A percentile compares a stretch with the other conserved stretches of the same genome.
phyloP scores from a whole-genome alignment of 768 basidiomycete species.

The Favolaschia claudopus region DNA sequence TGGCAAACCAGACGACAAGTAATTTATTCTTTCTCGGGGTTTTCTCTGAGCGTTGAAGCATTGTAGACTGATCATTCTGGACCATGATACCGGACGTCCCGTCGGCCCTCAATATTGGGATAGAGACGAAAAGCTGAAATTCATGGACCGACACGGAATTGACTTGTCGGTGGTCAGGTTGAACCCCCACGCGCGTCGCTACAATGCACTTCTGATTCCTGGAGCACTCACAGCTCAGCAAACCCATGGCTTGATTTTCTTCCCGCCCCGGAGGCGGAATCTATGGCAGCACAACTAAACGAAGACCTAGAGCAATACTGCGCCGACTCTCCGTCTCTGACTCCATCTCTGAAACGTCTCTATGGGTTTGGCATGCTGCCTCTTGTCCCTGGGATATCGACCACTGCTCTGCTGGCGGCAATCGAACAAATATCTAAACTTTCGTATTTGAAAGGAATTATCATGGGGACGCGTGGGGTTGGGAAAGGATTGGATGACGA shows the following conservation, averaged over 20 bases:
- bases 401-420: conserved; percentile 63
- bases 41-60: too few relatives aligned
- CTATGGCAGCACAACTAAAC: conserved; percentile 76
- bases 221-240: conserved; percentile 61
- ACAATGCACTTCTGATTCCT: conserved; percentile 5
- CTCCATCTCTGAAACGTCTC: conserved; percentile 60
- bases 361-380: conserved; percentile 89
- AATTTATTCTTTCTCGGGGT: too few relatives aligned
- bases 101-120: conserved; percentile 90
- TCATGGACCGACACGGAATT: conserved; percentile 87
- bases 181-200: background rate
- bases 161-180: conserved; percentile 83
- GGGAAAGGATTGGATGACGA: conserved; percentile 86
- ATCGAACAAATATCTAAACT: conserved; percentile 71
- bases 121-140: conserved; percentile 75
- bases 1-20: conserved; percentile 64
- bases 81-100: conserved; percentile 84
- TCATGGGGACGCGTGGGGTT: conserved; percentile 82
- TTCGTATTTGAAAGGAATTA: conserved; percentile 75
- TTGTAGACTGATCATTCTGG: conserved; percentile 79
- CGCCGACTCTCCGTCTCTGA: conserved; percentile 60
- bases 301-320: conserved; percentile 83
- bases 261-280: conserved; percentile 67
- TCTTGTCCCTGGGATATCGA: conserved; percentile 71
- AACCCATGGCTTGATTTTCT: conserved; percentile 95